phyloP scores from a whole-genome alignment of 768 basidiomycete genomes.

The Termitomyces bulborhizus region DNA sequence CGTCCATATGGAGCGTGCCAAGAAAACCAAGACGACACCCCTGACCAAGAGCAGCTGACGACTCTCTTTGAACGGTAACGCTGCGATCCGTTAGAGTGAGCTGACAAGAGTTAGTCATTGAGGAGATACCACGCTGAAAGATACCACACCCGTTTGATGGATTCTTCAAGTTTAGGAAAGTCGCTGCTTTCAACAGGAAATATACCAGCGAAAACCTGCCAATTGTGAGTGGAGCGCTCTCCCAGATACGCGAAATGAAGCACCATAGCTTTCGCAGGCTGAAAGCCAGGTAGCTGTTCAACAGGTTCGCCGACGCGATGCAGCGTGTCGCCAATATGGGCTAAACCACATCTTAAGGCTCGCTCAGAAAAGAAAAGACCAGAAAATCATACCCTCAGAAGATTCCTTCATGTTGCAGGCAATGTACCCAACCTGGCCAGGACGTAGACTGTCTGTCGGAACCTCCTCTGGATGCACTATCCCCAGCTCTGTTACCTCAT shows the following conservation, averaged over 20 bases:
- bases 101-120: slow-evolving; percentile 27
- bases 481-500: slow-evolving; percentile 85
- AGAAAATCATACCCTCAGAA: slow-evolving; percentile 60
- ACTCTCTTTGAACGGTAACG: slow-evolving; percentile 87
- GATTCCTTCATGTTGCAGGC: slow-evolving; percentile 99
- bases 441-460: slow-evolving; percentile 57
- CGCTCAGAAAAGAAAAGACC: not conserved
- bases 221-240: not conserved
- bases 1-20: slow-evolving; percentile 95
- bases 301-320: slow-evolving; percentile 68
- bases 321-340: slow-evolving; percentile 92
- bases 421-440: slow-evolving; percentile 84
- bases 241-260: not conserved
- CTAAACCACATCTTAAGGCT: slow-evolving; percentile 31
- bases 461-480: slow-evolving; percentile 87
- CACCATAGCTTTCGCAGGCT: slow-evolving; percentile 93
- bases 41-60: slow-evolving; percentile 91
- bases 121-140: slow-evolving; percentile 1
- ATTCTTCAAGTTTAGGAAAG: slow-evolving; percentile 93
- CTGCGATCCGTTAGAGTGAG: slow-evolving; percentile 83
- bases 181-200: slow-evolving; percentile 91
- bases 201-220: slow-evolving; percentile 87
- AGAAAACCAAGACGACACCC: slow-evolving; percentile 94
- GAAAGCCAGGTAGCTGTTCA: slow-evolving; percentile 85
- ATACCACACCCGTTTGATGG: slow-evolving; percentile 71